phyloP scores from a whole-genome alignment of 2,329 filamentous ascomycete species.

The Talaromyces islandicus region DNA sequence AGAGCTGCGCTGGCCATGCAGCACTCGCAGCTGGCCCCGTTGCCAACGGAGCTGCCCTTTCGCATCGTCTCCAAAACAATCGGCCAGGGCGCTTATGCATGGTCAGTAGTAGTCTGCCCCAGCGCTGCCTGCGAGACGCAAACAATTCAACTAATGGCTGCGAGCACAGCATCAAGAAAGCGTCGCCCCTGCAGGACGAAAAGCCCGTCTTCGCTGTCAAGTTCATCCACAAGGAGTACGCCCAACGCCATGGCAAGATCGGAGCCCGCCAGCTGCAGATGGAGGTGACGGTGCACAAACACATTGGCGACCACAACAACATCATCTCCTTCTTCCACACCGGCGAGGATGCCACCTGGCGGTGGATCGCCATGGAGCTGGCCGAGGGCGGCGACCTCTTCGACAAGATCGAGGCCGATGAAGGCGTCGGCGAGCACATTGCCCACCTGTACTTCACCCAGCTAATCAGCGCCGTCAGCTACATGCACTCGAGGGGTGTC shows the following conservation, averaged over 20 bases:
- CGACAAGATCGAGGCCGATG: constrained; percentile 98
- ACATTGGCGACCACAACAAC: constrained; percentile 83
- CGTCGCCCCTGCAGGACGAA: constrained; percentile 62
- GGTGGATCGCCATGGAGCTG: constrained; percentile 98
- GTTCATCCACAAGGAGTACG: constrained; percentile 97
- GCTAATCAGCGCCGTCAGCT: constrained; percentile 81
- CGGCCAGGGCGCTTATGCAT: constrained; percentile 93
- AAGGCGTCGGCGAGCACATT: constrained; percentile 88
- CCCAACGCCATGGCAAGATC: constrained; percentile 79
- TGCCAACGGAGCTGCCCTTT: constrained; percentile 81
- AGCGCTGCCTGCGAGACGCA: background rate
- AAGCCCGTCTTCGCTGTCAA: constrained; percentile 91
- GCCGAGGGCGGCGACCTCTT: constrained; percentile 94
- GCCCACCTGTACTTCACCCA: constrained; percentile 96
- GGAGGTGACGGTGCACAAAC: constrained; percentile 84
- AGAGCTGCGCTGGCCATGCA: constrained; percentile 36
- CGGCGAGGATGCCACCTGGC: constrained; percentile 79
- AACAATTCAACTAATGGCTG: background rate
- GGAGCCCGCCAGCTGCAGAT: constrained; percentile 83
- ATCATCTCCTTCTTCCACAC: constrained; percentile 89
- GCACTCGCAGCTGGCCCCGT: constrained; percentile 81
- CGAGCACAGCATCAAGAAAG: constrained; percentile 78
- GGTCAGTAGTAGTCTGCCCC: constrained; percentile 47
- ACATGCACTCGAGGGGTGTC: constrained; percentile 93
- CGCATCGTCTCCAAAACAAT: constrained; percentile 94